Evolutionary conservation across 108 stramenopile genomes (phyloP), one percentile per base, ranked within the genome.

Genomic region (Conticribra guillardii): DNA sequence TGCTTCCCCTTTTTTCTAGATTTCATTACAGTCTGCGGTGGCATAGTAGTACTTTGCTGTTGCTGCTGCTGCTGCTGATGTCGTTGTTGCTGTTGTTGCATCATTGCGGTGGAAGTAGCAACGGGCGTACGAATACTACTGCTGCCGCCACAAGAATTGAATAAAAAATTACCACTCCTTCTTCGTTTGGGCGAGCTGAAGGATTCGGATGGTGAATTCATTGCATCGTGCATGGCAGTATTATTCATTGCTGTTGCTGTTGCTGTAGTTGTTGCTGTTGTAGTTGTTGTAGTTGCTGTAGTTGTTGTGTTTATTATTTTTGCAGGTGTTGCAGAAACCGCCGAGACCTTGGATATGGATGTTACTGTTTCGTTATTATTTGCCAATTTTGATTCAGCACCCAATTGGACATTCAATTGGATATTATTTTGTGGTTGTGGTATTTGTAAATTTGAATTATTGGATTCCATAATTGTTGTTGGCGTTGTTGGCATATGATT

Each of bases 1-100:
- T 51, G 50, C 50, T 9, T 51, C 21, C 50, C 50, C 50, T 51
- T 51, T 51, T 18, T 51, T 51, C 50, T 51, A 4, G 50, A 51
- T 18, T 51, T 51, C 4, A 51, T 18, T 22, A 51, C n/a, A 19
- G 50, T 51, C 21, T 22, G n/a, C 8, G n/a, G 50, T n/a, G 50
- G 50, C 21, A 15, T 9, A 19, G 17, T 4, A 51, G n/a, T 9
- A 51, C 19, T 9, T n/a, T 51, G 37, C 11, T 41, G 5, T 11
- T 5, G 11, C 5, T 41, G 37, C 37, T 41, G 37, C 8, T 41
- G 37, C 5, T 41, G 37, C 50, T 4, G n/a, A 21, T 51, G 37
- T 41, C 11, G 5, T 11, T 5, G 11, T 9, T 41, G 37, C 37
- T 41, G 37, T 5, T 41, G 37, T 9, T 41, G 37, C 37, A 11